phyloP scores from a whole-genome alignment of 495 filamentous ascomycete genomes.

The Acidiella bohemica region DNA sequence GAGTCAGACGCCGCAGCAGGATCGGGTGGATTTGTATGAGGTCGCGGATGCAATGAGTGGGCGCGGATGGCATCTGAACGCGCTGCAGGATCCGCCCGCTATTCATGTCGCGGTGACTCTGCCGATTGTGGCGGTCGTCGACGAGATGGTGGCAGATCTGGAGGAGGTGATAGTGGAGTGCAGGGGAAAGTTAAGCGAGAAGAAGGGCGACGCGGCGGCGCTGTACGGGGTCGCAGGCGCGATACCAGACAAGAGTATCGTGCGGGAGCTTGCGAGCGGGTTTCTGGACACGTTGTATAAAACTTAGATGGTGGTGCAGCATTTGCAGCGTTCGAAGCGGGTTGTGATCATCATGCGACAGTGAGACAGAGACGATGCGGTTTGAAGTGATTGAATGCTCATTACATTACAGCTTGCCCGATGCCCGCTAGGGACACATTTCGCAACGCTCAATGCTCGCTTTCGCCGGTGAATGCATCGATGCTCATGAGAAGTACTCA shows the following conservation, averaged over 20 bases:
- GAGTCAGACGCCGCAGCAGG: constrained; percentile 13
- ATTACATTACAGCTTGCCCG: too few relatives aligned
- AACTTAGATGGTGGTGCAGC: constrained; percentile 30
- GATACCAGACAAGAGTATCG: constrained; percentile 86
- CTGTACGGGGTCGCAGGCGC: constrained; percentile 93
- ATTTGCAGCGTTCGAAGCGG: constrained; percentile 5
- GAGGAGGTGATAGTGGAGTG: constrained; percentile 66
- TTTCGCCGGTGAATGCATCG: too few relatives aligned
- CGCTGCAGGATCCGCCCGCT: constrained; percentile 80
- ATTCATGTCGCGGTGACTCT: constrained; percentile 93
- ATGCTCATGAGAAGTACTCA: too few relatives aligned
- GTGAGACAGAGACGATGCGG: too few relatives aligned
- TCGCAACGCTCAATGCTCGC: too few relatives aligned
- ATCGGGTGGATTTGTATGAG: constrained; percentile 42
- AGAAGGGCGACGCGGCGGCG: constrained; percentile 62
- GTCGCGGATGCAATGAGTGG: constrained; percentile 46
- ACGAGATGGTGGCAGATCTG: constrained; percentile 64
- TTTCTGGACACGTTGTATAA: constrained; percentile 97
- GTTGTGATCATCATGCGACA: too few relatives aligned
- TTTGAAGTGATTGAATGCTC: too few relatives aligned
- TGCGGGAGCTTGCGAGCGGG: constrained; percentile 75
- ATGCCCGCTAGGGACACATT: too few relatives aligned
- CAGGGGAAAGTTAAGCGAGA: constrained; percentile 50
- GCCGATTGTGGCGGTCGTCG: constrained; percentile 67
- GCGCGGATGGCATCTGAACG: constrained; percentile 91